These are phyloP conservation scores for Clathrospora elynae DNA, from an alignment of 2,329 filamentous ascomycete species.

Conservation along the genomic window DNA sequence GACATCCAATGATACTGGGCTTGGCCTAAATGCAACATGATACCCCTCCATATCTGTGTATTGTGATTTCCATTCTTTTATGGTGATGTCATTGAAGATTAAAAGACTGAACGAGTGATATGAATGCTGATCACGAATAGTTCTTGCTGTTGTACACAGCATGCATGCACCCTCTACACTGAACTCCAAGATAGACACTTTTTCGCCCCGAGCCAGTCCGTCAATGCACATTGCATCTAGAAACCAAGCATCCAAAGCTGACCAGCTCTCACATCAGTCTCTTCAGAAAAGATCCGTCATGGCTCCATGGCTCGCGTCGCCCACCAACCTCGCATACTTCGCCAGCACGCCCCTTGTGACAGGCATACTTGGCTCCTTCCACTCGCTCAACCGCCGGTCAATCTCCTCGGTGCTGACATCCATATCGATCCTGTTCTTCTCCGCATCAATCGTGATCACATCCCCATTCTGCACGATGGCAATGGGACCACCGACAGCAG, in stretches of 20 bases:
- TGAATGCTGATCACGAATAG: neutral
- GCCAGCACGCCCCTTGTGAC: slow-evolving; percentile 84
- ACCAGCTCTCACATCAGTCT: no score
- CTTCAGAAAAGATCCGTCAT: slow-evolving; percentile 76
- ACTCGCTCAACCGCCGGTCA: slow-evolving; percentile 64
- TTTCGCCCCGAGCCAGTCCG: no score
- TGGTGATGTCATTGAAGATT: no score
- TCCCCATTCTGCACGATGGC: slow-evolving; percentile 82
- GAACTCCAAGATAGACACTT: no score
- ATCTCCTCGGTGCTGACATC: slow-evolving; percentile 75
- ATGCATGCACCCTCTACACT: no score
- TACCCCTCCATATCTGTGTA: slow-evolving; percentile 19
- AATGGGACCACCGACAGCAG: slow-evolving; percentile 85
- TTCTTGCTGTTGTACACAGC: neutral
- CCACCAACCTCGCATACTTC: slow-evolving; percentile 86
- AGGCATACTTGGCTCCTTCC: slow-evolving; percentile 71
- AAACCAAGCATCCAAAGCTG: no score
- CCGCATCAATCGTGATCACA: slow-evolving; percentile 82
- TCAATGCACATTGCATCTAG: no score
- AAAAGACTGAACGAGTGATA: no score
- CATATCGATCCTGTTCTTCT: slow-evolving; percentile 74
- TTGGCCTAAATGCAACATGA: slow-evolving; percentile 41
- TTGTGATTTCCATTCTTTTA: no score
- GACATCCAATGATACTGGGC: slow-evolving; percentile 43
- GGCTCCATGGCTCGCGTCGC: slow-evolving; percentile 88